These are phyloP conservation scores for Lavandula angustifolia DNA, from an alignment of 257 asterid species.

Conservation along the genomic window DNA sequence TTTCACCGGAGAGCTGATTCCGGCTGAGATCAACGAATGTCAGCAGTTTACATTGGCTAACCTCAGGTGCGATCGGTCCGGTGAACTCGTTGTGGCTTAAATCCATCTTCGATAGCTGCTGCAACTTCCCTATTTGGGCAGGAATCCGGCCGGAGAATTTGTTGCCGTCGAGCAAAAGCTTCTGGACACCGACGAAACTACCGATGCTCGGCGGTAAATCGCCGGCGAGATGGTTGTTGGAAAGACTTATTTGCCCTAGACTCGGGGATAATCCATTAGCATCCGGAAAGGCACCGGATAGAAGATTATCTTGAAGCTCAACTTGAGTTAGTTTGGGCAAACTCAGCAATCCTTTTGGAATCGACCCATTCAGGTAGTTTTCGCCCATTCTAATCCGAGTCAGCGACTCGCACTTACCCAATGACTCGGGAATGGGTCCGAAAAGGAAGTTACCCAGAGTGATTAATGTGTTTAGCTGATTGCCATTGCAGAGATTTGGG, in stretches of 20 bases:
- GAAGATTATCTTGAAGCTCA: slow-evolving; percentile 83
- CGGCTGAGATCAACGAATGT: slow-evolving; percentile 88
- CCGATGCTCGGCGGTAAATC: slow-evolving; percentile 83
- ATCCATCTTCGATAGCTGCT: slow-evolving; percentile 92
- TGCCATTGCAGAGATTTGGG: slow-evolving; percentile 64
- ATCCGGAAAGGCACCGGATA: slow-evolving; percentile 76
- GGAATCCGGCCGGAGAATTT: slow-evolving; percentile 78
- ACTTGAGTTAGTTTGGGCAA: slow-evolving; percentile 76
- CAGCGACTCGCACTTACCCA: slow-evolving; percentile 75
- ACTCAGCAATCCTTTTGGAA: slow-evolving; percentile 75
- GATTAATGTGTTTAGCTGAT: slow-evolving; percentile 65
- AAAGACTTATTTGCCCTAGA: slow-evolving; percentile 83
- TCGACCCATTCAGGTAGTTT: slow-evolving; percentile 82
- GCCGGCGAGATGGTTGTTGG: slow-evolving; percentile 76
- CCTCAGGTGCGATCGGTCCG: slow-evolving; percentile 71
- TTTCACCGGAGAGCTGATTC: slow-evolving; percentile 79
- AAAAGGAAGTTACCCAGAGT: slow-evolving; percentile 78
- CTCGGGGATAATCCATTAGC: slow-evolving; percentile 41
- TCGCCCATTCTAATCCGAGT: slow-evolving; percentile 86
- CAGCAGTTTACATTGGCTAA: slow-evolving; percentile 75
- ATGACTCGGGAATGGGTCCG: slow-evolving; percentile 80
- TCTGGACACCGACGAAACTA: slow-evolving; percentile 77
- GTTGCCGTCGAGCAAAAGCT: slow-evolving; percentile 90
- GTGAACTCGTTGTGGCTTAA: slow-evolving; percentile 74
- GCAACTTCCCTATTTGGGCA: slow-evolving; percentile 73